Base-by-base conservation (phyloP, 2,329 filamentous ascomycete genomes). In the Aureobasidium mangrovei region DNA sequence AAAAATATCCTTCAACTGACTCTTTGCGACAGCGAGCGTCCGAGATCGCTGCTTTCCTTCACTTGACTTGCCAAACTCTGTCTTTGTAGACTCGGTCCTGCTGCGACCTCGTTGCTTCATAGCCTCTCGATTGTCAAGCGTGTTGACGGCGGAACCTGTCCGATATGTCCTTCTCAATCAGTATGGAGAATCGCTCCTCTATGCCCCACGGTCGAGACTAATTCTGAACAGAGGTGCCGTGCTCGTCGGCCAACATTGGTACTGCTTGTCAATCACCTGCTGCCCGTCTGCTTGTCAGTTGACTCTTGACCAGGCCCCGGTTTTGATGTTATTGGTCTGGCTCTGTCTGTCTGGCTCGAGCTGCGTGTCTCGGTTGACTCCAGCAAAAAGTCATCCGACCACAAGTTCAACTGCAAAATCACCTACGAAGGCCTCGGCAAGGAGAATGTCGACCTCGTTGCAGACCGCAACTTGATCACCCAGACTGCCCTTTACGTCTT, bases 281-380 rank as follows among this genome's bases (percentile, higher is more conserved):
- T 47, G 29, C 8, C 27, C 18, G 24, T 33, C 35, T 36, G 40
- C 49, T 53, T 31, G 49, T 53, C 49, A 44, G 43, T 53, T 53
- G 49, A 53, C 49, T 53, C 24, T 53, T 53, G 40, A 53, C n/a
- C 58, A 70, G 70, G 89, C 62, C 91, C 91, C 46, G 91, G 91
- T 56, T 98, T 97, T 77, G 91, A 98, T 76, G 91, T 96, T 64
- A 95, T 97, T 69, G 89, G 93, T 62, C 84, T 98, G 58, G 91
- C 91, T 7, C 79, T 98, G 62, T 95, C 90, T 61, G 84, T 96
- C 70, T 95, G 91, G 74, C 86, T 98, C 60, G 91, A 96, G 74
- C 77, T 97, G 55, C 80, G 84, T 60, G 86, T 97, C 69, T 88
- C 84, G 59, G 78, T 94, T 65, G 81, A 86, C 70, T 76, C 81